phyloP scores from a whole-genome alignment of 2,329 filamentous ascomycete species.

The Westerdykella aurantiaca region DNA sequence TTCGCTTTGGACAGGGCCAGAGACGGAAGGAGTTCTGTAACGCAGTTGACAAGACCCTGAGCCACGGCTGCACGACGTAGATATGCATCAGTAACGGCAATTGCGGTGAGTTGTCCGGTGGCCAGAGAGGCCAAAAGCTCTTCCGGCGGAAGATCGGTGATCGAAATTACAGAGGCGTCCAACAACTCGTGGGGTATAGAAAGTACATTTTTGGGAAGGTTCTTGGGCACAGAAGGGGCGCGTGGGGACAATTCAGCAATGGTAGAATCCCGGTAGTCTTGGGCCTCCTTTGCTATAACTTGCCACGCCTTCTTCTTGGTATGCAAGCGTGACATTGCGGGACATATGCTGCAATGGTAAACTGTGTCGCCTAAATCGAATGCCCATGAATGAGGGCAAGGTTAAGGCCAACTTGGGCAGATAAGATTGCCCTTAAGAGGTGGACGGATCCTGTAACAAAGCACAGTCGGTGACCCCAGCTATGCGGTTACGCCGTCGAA shows the following conservation, averaged over 20 bases:
- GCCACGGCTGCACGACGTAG: conserved; percentile 22
- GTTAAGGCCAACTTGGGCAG: not conserved
- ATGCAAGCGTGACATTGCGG: not conserved
- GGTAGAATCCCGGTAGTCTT: conserved; percentile 21
- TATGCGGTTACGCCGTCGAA: no score
- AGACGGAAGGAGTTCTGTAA: conserved; percentile 25
- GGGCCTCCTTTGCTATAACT: conserved; percentile 21
- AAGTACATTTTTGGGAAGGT: conserved; percentile 18
- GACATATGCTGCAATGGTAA: not conserved
- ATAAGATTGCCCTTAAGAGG: not conserved
- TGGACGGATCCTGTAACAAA: not conserved
- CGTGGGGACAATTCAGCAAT: conserved; percentile 15
- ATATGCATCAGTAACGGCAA: conserved; percentile 21
- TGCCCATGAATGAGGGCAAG: no score
- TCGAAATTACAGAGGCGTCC: conserved; percentile 8
- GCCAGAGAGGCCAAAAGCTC: conserved; percentile 14
- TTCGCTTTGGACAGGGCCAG: conserved; percentile 36
- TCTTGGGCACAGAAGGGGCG: conserved; percentile 13
- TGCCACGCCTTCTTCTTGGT: conserved; percentile 16
- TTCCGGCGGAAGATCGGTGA: conserved; percentile 18
- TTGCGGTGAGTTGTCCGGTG: conserved; percentile 17
- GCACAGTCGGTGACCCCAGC: no score
- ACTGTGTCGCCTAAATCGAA: not conserved
- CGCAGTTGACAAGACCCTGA: conserved; percentile 18
- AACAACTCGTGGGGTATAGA: conserved; percentile 14